Evolutionary conservation across 1,139 yeast species (phyloP), one percentile per base, ranked within the genome.

Genomic region (Taphrina sp.): DNA sequence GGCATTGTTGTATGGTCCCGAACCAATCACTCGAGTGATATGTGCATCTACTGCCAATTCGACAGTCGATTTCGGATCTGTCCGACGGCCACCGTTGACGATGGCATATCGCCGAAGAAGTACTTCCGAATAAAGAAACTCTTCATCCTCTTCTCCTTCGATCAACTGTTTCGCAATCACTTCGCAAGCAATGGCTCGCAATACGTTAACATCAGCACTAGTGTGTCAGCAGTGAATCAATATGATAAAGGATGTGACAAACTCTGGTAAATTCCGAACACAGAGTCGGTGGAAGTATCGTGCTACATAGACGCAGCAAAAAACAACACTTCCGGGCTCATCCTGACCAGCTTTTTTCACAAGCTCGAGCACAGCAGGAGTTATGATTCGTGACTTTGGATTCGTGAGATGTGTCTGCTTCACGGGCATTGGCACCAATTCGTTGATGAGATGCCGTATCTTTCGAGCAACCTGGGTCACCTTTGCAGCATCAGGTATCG

Each of bases 331-430:
- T 12, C 54, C 54, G 2, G 54, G 54, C 4, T 76, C 75, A 17
- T 95, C 95, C 8, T 95, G 95, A 17, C 95, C 95, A 2, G 95
- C 94, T 42, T 76, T 76, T 58, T 78, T 75, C 1, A 82, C 83
- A 61, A 87, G 74, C 5, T 75, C 67, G 22, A 85, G 67, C 1
- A 85, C 87, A 22, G 75, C 73, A 7, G 75, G 74, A 59, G 80
- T 83, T 57, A 87, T 69, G 53, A 87, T 75, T 1, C 83, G 76
- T 0, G 92, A 81, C 59, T 80, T 81, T 3, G 82, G 80, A 16
- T 76, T 70, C 5, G 79, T 71, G 49, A 87, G 75, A 10, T 75
- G 76, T 1, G 70, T 66, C 28, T 71, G 76, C 3, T 77, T 76
- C 60, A 81, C 79, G 17, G 79, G 80, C 42, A 83, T 76, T 0